A percentile compares a stretch with the other conserved stretches of the same genome.
These are phyloP conservation scores for Scedosporium dehoogii DNA, from an alignment of 2,329 filamentous ascomycete species.

Conservation along the genomic window DNA sequence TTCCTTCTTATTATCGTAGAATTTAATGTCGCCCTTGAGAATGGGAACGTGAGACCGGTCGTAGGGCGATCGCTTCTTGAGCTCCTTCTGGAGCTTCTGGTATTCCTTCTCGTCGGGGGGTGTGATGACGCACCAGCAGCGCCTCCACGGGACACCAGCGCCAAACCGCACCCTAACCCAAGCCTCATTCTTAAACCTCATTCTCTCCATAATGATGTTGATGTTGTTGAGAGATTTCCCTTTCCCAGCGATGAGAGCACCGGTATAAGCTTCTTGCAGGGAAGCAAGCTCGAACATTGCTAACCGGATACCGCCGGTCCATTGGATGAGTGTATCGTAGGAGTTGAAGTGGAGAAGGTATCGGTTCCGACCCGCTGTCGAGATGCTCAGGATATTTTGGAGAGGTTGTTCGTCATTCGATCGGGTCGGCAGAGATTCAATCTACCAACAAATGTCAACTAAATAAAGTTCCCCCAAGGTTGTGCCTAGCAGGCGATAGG, in stretches of 20 bases:
- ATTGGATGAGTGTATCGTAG: constrained; percentile 83
- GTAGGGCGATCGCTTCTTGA: constrained; percentile 76
- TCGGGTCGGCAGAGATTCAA: constrained; percentile 80
- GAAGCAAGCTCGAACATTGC: constrained; percentile 91
- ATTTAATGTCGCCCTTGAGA: constrained; percentile 83
- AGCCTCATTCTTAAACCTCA: constrained; percentile 69
- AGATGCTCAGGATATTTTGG: constrained; percentile 91
- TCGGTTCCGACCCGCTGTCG: constrained; percentile 88
- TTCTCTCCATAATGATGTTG: constrained; percentile 74
- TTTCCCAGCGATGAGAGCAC: constrained; percentile 89
- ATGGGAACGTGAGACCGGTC: constrained; percentile 57
- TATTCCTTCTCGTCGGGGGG: constrained; percentile 92
- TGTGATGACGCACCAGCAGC: constrained; percentile 91
- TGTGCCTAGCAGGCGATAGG: neutral
- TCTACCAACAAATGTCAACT: constrained; percentile 34
- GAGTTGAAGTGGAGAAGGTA: constrained; percentile 96
- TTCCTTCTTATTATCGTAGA: constrained; percentile 71
- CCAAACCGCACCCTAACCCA: constrained; percentile 95
- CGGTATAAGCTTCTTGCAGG: constrained; percentile 92
- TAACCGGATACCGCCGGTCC: constrained; percentile 88
- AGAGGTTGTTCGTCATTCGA: constrained; percentile 67
- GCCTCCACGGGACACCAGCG: constrained; percentile 88
- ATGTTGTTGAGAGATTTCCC: constrained; percentile 86
- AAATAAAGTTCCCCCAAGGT: too few species aligned
- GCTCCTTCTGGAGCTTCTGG: constrained; percentile 69